phyloP scores from a whole-genome alignment of 2,329 filamentous ascomycete genomes.

The Paecilomyces variotii region DNA sequence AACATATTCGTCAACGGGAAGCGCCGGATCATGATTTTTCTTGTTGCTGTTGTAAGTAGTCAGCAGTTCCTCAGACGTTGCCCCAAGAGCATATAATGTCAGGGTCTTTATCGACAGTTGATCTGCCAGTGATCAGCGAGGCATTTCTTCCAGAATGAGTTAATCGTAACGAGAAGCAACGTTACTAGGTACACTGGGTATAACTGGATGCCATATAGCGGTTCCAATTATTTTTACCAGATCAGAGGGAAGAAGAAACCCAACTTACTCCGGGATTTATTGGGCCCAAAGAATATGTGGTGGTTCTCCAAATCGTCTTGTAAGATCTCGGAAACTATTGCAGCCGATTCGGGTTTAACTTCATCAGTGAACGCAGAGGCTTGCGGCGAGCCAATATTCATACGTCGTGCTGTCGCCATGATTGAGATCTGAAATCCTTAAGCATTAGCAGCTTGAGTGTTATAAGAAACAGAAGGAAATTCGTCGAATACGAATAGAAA shows the following conservation, averaged over 20 bases:
- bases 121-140: slow-evolving; percentile 34
- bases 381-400: slow-evolving; percentile 39
- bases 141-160: not conserved
- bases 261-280: slow-evolving; percentile 59
- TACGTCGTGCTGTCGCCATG: slow-evolving; percentile 43
- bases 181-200: slow-evolving; percentile 5
- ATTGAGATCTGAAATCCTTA: not conserved
- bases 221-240: not conserved
- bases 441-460: not conserved
- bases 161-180: not conserved
- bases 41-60: slow-evolving; percentile 57
- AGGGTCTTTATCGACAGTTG: slow-evolving; percentile 75
- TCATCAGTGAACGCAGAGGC: slow-evolving; percentile 40
- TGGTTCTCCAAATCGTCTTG: slow-evolving; percentile 66
- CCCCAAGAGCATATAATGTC: slow-evolving; percentile 67
- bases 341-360: slow-evolving; percentile 52
- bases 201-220: not conserved
- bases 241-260: not conserved
- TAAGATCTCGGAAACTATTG: slow-evolving; percentile 57
- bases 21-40: slow-evolving; percentile 55
- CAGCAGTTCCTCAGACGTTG: slow-evolving; percentile 51
- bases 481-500: not conserved
- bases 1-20: slow-evolving; percentile 41
- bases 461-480: not conserved
- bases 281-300: slow-evolving; percentile 72